Percentiles rank a stretch among this genome's conserved stretches.
phyloP scores from a whole-genome alignment of 768 basidiomycete genomes.

The Tremella mesenterica region DNA sequence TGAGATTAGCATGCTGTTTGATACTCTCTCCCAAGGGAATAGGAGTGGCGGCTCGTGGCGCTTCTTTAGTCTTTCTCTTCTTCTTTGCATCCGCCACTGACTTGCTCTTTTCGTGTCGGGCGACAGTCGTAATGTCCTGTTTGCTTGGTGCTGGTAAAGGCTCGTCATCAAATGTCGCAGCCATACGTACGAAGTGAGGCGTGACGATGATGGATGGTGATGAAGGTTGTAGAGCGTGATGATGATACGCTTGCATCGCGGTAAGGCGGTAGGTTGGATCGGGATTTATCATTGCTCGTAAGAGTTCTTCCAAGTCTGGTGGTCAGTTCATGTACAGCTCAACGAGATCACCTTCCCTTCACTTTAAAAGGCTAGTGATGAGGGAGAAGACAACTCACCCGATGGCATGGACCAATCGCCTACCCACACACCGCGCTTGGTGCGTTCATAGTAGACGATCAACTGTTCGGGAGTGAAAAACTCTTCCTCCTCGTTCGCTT shows the following conservation, averaged over 20 bases:
- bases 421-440: constrained; percentile 71
- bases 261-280: constrained; percentile 30
- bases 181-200: constrained; percentile 41
- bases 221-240: constrained; percentile 27
- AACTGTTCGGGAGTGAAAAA: constrained; percentile 70
- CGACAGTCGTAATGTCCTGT: neutral
- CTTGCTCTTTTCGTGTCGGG: neutral
- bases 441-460: constrained; percentile 77
- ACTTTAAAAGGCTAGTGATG: neutral
- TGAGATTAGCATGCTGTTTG: constrained; percentile 30
- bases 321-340: too few relatives aligned
- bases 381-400: constrained; percentile 35
- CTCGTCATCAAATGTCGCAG: constrained; percentile 23
- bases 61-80: constrained; percentile 11
- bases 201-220: constrained; percentile 35
- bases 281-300: constrained; percentile 33
- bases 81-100: constrained; percentile 12
- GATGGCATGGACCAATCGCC: constrained; percentile 67
- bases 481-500: constrained; percentile 58
- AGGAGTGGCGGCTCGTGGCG: constrained; percentile 12
- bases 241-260: constrained; percentile 37
- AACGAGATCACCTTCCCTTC: neutral
- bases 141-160: neutral
- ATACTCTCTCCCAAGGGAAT: constrained; percentile 29
- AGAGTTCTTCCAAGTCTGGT: constrained; percentile 31